These are phyloP conservation scores for Xylaria sp. DNA, from an alignment of 2,329 filamentous ascomycete species.

Conservation along the genomic window DNA sequence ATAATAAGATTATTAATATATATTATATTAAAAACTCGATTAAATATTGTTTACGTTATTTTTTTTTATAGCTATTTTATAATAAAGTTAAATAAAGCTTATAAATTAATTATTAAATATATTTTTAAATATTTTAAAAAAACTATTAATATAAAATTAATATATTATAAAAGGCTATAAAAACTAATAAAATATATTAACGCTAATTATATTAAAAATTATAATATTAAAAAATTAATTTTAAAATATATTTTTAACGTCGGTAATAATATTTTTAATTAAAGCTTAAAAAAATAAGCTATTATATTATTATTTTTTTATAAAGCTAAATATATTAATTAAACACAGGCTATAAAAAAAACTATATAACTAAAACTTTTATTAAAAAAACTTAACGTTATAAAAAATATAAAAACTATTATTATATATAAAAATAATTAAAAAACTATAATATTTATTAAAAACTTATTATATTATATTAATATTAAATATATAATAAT, in stretches of 20 bases:
- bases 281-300: neutral
- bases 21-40: neutral
- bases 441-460: too few species aligned
- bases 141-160: constrained; percentile 1
- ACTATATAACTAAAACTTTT: neutral
- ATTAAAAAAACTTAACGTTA: constrained; percentile 1
- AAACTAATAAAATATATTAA: neutral
- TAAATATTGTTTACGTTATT: neutral
- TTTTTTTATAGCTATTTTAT: neutral
- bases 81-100: neutral
- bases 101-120: neutral
- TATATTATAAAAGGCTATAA: neutral
- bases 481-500: constrained; percentile 4
- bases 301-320: too few species aligned
- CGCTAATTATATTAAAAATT: neutral
- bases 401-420: neutral
- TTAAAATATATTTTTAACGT: neutral
- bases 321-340: neutral
- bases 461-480: constrained; percentile 4
- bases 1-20: neutral
- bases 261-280: too few species aligned
- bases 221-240: neutral
- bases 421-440: too few species aligned
- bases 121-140: constrained; percentile 7
- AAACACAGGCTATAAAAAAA: constrained; percentile 3